Evolutionary conservation across 176 grass and related monocot genomes (phyloP).

Genomic region (Triticum turgidum): DNA sequence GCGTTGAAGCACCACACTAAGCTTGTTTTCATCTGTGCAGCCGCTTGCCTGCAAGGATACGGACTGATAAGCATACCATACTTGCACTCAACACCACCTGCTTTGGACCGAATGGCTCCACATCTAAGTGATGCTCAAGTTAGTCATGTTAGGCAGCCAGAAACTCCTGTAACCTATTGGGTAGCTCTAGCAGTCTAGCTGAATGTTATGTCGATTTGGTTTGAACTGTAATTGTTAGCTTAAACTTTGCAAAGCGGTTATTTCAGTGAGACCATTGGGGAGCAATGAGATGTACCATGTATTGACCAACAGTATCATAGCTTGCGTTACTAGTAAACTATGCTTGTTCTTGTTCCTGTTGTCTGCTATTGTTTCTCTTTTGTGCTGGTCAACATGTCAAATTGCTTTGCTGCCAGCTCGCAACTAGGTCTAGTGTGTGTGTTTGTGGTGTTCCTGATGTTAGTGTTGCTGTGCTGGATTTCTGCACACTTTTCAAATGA

Average conservation of each 20-base stretch:
- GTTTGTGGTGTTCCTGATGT: too few relatives aligned
- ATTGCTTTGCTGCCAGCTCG: too few relatives aligned
- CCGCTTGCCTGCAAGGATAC: conserved; percentile 43
- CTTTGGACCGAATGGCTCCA: not conserved
- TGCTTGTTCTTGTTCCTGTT: not conserved
- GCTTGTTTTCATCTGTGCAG: conserved; percentile 37
- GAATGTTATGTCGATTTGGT: conserved; percentile 1
- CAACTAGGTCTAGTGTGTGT: not conserved
- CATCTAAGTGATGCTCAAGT: not conserved
- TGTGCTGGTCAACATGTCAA: not conserved
- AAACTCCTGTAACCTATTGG: conserved; percentile 20
- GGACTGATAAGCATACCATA: conserved; percentile 8
- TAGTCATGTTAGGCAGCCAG: conserved; percentile 21
- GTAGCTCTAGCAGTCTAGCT: not conserved
- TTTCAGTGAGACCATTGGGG: not conserved
- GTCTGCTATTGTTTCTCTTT: not conserved
- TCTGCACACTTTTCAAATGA: too few relatives aligned
- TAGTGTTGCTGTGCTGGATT: not conserved
- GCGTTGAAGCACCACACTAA: not conserved
- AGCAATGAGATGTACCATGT: not conserved
- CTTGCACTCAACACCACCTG: not conserved
- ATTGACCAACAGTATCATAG: not conserved
- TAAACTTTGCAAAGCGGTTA: not conserved
- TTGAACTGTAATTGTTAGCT: not conserved
- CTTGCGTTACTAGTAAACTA: not conserved